Evolutionary conservation across 2,329 filamentous ascomycete genomes (phyloP).

Genomic region (Cladosporium sp.): DNA sequence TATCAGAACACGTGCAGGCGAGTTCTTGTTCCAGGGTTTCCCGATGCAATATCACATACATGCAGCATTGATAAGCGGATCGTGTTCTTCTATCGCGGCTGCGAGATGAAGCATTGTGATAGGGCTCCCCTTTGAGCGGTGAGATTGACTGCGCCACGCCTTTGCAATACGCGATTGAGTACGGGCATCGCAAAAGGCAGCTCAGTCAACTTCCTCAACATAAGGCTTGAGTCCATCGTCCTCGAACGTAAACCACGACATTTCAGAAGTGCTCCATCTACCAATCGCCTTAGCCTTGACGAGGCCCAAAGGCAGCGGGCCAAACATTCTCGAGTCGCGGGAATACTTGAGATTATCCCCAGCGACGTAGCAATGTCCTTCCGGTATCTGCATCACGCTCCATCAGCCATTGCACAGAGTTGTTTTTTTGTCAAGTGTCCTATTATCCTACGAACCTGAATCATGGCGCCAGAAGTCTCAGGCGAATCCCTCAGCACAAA

Average conservation of each 20-base stretch:
- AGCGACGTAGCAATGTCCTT: conserved; percentile 85
- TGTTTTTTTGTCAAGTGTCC: no score
- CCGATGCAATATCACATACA: not conserved
- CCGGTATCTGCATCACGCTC: conserved; percentile 61
- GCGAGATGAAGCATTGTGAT: not conserved
- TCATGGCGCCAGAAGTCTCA: conserved; percentile 44
- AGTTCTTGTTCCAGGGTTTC: not conserved
- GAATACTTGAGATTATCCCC: conserved; percentile 85
- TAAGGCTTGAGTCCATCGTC: conserved; percentile 13
- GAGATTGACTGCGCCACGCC: not conserved
- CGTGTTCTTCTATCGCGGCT: not conserved
- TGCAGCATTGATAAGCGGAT: not conserved
- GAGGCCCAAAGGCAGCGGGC: conserved; percentile 78
- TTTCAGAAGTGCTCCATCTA: conserved; percentile 8
- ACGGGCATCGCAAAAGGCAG: not conserved
- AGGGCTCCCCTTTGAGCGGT: not conserved
- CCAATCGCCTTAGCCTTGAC: conserved; percentile 76
- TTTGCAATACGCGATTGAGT: not conserved
- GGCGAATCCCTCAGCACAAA: conserved; percentile 66
- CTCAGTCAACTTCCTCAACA: conserved; percentile 1
- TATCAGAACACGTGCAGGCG: not conserved
- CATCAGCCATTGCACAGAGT: conserved; percentile 7
- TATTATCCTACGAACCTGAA: conserved; percentile 51
- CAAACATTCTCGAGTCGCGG: conserved; percentile 79
- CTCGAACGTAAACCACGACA: not conserved